These are phyloP conservation scores for Rosa hybrid DNA, from an alignment of 331 rosid genomes.

Conservation along the genomic window DNA sequence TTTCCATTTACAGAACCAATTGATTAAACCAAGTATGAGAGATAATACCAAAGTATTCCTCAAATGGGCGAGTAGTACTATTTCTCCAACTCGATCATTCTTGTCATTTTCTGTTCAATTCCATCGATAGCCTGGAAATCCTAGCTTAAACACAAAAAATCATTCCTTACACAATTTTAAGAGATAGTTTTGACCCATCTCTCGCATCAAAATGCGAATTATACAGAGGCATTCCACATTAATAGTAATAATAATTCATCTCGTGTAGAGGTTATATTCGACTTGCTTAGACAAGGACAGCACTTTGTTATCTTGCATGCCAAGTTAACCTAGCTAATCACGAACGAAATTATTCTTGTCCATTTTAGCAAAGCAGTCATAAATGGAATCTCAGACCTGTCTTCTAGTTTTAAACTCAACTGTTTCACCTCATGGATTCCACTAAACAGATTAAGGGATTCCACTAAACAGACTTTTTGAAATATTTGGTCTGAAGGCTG, in stretches of 20 bases:
- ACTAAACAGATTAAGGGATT: no score
- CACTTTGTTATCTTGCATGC: neutral
- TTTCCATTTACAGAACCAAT: neutral
- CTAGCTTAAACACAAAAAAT: neutral
- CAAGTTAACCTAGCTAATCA: neutral
- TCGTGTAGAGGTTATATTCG: neutral
- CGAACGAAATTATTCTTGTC: neutral
- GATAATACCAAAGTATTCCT: neutral
- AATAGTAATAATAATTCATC: neutral
- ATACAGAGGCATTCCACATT: neutral
- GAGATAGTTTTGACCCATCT: neutral
- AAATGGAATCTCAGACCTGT: neutral
- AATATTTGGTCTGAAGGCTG: no score
- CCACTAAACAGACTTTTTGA: no score
- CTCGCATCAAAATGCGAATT: no score
- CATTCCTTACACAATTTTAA: neutral
- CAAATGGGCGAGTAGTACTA: neutral
- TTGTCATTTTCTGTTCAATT: neutral
- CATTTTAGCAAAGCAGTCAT: constrained; percentile 1
- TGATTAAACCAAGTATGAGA: neutral
- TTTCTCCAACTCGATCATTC: neutral
- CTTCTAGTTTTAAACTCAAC: no score
- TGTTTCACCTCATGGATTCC: no score
- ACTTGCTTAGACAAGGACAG: neutral
- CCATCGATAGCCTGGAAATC: neutral